Base-by-base conservation (phyloP, 441 rosid genomes). In the Pelargonium cotyledonis region DNA sequence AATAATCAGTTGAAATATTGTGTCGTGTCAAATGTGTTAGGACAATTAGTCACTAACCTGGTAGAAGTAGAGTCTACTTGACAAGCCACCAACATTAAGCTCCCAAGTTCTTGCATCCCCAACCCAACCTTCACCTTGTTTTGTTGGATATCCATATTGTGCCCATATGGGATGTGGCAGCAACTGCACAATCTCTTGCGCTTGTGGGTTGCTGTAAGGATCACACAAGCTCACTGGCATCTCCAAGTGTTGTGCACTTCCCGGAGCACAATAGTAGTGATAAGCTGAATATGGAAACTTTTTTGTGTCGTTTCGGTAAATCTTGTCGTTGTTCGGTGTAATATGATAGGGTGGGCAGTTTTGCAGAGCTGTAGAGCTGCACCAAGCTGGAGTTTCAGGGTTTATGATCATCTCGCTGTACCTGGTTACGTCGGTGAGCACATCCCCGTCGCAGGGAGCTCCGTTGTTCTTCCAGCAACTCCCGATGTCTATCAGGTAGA, bases 161-260 rank as follows among this genome's bases (percentile, higher is more conserved):
- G 87, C 79, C 96, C 91, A 87, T 76, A 83, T 85, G 65, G 67
- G 73, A 82, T 84, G 91, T 65, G 91, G 91, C 63, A 86, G 82
- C 72, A 84, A 77, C 51, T 89, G 85, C 6, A 86, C 75, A 10
- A 89, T 65, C 40, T 89, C 88, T 72, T 89, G 89, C 6, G 92
- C 86, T 78, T 89, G 91, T 6, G 91, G 91, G 78, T 84, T 87
- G 73, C 89, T 87, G 43, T 86, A 86, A 9, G 87, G 96, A 73
- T 86, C 96, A 16, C 92, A 87, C 41, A 81, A 83, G 75, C 84
- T 86, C 19, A 76, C 82, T 16, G 95, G 90, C 68, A 78, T 66
- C 78, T 85, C 83, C 75, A 82, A 67, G 68, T 80, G 72, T 21
- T 79, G 23, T 23, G 80, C 89, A 40, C 87, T 89, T 70, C 90